Base-by-base conservation (phyloP, 371 early-diverging fungal species). In the Thermomucor indicae-seudaticae region DNA sequence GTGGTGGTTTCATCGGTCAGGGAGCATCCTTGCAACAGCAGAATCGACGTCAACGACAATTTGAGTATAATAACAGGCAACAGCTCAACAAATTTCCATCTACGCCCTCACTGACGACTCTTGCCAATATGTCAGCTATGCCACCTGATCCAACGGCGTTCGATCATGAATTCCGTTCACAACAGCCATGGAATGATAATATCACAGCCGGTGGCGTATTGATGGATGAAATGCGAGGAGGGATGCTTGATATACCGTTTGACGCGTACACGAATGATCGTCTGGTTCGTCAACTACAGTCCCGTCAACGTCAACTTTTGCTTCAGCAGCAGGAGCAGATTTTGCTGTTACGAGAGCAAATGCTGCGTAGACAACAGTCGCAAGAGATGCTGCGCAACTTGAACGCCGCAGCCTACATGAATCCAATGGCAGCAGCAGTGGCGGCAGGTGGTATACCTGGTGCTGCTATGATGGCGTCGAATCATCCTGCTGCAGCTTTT, bases 241-340 rank as follows among this genome's bases (percentile, higher is more conserved):
- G 27, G 43, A 30, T 27, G n/a, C 29, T 51, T 17, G 51, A 51
- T 5, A 41, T 29, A 19, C 51, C 51, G 14, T 31, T 23, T 6
- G 43, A 43, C 31, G 20, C 17, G 17, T 34, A 35, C 35, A 34
- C 38, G n/a, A 43, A 20, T 5, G 73, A 72, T 17, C 42, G 62
- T 1, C 49, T 72, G 6, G 29, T 68, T 23, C 59, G 64, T 5
- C 72, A 72, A 52, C 40, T 72, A 2, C 73, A 72, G 30, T 59
- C 64, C 11, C 65, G 72, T 2, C 68, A 72, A 48, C 57, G 73
- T 2, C 73, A 72, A 51, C 64, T 72, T 6, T 42, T 72, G 3
- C n/a, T n/a, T n/a, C 34, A 66, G 37, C 73, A 72, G 10, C 73
- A 72, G 38, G 73, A 72, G 28, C 69, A 72, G 39, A 58, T 72